Evolutionary conservation across 306 rosid genomes (phyloP).

Genomic region (Vigna hirtella): DNA sequence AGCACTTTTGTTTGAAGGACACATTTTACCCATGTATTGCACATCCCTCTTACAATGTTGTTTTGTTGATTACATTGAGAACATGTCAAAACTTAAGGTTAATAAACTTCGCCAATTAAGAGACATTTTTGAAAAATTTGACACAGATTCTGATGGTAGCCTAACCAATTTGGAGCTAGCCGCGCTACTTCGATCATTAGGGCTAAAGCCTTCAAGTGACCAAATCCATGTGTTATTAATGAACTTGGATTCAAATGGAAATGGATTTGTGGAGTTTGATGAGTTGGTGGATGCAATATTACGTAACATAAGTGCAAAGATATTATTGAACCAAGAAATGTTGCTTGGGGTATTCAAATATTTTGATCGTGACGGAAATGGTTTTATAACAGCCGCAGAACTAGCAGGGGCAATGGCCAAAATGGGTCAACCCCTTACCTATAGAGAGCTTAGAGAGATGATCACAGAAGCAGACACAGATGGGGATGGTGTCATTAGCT

Average conservation of each 20-base stretch:
- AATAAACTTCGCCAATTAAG: slow-evolving; percentile 58
- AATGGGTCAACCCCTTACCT: slow-evolving; percentile 76
- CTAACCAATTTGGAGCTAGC: slow-evolving; percentile 73
- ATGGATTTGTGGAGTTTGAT: slow-evolving; percentile 74
- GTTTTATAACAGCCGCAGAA: slow-evolving; percentile 68
- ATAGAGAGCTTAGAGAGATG: slow-evolving; percentile 70
- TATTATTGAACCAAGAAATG: slow-evolving; percentile 56
- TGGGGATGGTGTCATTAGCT: slow-evolving; percentile 83
- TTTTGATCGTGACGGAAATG: slow-evolving; percentile 77
- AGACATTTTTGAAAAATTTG: slow-evolving; percentile 64
- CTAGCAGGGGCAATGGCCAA: slow-evolving; percentile 76
- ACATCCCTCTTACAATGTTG: background rate
- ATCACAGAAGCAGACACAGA: slow-evolving; percentile 71
- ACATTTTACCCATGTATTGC: background rate
- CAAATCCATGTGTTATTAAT: slow-evolving; percentile 59
- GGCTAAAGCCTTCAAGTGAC: slow-evolving; percentile 68
- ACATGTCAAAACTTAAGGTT: slow-evolving; percentile 50
- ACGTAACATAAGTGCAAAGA: slow-evolving; percentile 59
- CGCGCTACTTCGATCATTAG: slow-evolving; percentile 67
- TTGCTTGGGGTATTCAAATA: slow-evolving; percentile 62
- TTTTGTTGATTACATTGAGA: slow-evolving; percentile 4
- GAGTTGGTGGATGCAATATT: slow-evolving; percentile 63
- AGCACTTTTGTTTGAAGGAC: background rate
- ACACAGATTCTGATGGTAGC: slow-evolving; percentile 80
- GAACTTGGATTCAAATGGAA: slow-evolving; percentile 69